phyloP scores from a whole-genome alignment of 257 asterid genomes.

The Jacaranda mimosifolia region DNA sequence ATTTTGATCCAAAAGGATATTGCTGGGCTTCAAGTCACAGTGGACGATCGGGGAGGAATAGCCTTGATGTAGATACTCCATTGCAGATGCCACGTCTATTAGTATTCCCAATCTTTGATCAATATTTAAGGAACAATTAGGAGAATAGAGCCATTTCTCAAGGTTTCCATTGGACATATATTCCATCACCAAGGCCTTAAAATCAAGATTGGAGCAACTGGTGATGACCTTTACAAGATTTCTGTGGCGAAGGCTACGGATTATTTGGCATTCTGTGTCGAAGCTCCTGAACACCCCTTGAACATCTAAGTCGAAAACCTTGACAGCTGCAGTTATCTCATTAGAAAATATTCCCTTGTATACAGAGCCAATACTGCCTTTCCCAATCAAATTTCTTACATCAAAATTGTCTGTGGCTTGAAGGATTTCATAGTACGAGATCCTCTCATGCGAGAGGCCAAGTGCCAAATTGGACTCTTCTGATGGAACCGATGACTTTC shows the following conservation, averaged over 20 bases:
- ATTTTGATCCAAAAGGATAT: conserved; percentile 17
- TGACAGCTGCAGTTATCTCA: conserved; percentile 1
- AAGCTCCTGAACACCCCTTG: conserved; percentile 24
- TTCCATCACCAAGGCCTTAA: conserved; percentile 29
- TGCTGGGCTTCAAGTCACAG: conserved; percentile 32
- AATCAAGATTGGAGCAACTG: conserved; percentile 18
- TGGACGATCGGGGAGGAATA: conserved; percentile 6
- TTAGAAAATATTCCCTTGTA: neutral
- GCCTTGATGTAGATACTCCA: conserved; percentile 25
- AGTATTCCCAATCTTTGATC: conserved; percentile 17
- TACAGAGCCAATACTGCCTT: conserved; percentile 15
- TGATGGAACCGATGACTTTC: too few relatives aligned
- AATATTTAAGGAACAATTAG: neutral
- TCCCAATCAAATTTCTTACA: conserved; percentile 3
- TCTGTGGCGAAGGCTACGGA: conserved; percentile 27
- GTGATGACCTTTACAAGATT: conserved; percentile 21
- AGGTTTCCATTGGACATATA: conserved; percentile 31
- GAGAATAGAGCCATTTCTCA: conserved; percentile 13
- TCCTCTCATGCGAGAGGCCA: too few relatives aligned
- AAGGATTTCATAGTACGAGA: too few relatives aligned
- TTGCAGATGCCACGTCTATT: conserved; percentile 20
- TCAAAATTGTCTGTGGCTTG: neutral
- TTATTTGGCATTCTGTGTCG: conserved; percentile 12
- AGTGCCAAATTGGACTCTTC: too few relatives aligned
- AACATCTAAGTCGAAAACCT: conserved; percentile 19